A percentile compares a stretch with the other conserved stretches of the same genome.
Conservation (phyloP, 441 rosid species). For the Rhodomyrtus psidioides region DNA sequence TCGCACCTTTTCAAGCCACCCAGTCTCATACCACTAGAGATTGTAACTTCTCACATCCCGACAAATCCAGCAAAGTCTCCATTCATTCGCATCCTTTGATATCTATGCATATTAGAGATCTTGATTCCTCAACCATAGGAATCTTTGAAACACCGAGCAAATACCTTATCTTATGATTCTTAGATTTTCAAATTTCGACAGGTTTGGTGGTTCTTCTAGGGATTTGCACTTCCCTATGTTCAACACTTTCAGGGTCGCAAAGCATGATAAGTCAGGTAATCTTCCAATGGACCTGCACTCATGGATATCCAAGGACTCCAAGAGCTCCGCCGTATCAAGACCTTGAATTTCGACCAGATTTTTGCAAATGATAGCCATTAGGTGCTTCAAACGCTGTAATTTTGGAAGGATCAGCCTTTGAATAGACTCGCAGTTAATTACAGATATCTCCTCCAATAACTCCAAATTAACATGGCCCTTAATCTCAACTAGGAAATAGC, state of each 20-base stretch:
- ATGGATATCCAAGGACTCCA: too few species aligned
- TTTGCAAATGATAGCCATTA: fast-evolving
- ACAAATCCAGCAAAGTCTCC: neutral
- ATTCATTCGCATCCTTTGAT: neutral
- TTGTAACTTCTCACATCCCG: neutral
- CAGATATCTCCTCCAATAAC: neutral
- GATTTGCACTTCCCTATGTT: too few species aligned
- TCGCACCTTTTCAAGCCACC: neutral
- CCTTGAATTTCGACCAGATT: neutral
- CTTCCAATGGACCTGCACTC: too few species aligned
- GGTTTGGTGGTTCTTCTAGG: too few species aligned
- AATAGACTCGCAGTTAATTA: neutral
- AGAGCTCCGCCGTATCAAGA: neutral
- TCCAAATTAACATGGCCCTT: neutral
- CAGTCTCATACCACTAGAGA: too few species aligned
- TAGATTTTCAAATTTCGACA: too few species aligned
- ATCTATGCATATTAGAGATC: too few species aligned
- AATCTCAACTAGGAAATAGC: neutral
- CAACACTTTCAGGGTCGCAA: too few species aligned
- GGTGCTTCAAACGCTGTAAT: neutral
- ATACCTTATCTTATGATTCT: too few species aligned
- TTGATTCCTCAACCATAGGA: too few species aligned
- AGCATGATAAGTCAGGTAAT: too few species aligned
- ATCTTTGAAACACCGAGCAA: too few species aligned
- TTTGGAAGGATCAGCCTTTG: neutral